Conservation (phyloP, 1,284 basidiomycete genomes). For the Coniophora puteana region DNA sequence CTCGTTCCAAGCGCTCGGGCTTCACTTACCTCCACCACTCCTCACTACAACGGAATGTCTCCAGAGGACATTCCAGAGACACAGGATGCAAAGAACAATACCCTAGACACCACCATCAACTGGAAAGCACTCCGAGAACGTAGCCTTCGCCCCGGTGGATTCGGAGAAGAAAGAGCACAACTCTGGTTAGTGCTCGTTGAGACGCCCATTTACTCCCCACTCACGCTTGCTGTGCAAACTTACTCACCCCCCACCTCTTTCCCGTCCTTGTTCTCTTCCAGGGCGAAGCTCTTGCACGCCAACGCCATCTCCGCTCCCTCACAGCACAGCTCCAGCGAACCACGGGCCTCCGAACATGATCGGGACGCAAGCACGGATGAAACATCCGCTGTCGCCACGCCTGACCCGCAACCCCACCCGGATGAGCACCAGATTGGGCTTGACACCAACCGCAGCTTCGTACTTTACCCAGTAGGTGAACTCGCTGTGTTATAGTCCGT, state of each 20-base stretch:
- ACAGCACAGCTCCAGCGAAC: conserved; percentile 8
- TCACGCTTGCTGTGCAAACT: conserved; percentile 19
- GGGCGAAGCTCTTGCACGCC: conserved; percentile 46
- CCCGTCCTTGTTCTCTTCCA: conserved; percentile 18
- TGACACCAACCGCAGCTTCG: conserved; percentile 87
- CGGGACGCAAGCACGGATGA: conserved; percentile 7
- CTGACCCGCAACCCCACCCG: conserved; percentile 43
- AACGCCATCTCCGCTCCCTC: conserved; percentile 1
- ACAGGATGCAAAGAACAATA: no score
- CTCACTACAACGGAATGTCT: no score
- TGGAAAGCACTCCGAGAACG: conserved; percentile 47
- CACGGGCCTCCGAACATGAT: conserved; percentile 7
- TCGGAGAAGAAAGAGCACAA: conserved; percentile 47
- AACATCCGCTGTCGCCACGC: conserved; percentile 7
- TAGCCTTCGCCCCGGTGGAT: conserved; percentile 60
- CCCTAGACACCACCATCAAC: no score
- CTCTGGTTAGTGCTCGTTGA: conserved; percentile 48
- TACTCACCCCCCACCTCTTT: conserved; percentile 23
- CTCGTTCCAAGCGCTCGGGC: no score
- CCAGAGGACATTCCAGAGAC: no score
- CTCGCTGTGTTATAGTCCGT: conserved; percentile 13
- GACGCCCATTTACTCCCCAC: conserved; percentile 1
- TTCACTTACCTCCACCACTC: no score
- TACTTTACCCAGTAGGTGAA: conserved; percentile 83
- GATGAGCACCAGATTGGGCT: conserved; percentile 85